Percentiles rank a stretch among this genome's conserved stretches.
Evolutionary conservation across 345 rosid species (phyloP).

Genomic region (Punica granatum): DNA sequence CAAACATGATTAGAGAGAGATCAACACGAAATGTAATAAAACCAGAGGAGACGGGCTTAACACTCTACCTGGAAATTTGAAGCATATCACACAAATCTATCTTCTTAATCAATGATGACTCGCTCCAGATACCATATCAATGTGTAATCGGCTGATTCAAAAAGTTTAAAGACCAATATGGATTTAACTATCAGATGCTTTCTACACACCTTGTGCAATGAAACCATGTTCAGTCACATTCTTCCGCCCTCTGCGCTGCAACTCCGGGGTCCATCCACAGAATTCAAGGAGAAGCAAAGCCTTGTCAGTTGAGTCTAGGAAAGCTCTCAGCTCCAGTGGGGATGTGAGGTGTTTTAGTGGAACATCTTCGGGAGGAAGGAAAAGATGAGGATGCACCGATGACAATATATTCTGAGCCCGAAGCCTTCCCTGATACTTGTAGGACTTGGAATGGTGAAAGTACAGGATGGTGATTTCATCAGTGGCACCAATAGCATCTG

Average conservation of each 20-base stretch:
- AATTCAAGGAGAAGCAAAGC: constrained; percentile 61
- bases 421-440: constrained; percentile 61
- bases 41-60: neutral
- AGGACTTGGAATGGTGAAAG: constrained; percentile 55
- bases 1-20: neutral
- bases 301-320: constrained; percentile 72
- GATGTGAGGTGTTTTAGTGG: constrained; percentile 41
- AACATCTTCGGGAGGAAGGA: constrained; percentile 38
- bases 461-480: constrained; percentile 45
- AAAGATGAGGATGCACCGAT: constrained; percentile 44
- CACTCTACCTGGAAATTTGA: neutral
- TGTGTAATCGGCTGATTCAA: neutral
- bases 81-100: neutral
- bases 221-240: constrained; percentile 38
- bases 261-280: constrained; percentile 71
- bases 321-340: constrained; percentile 40
- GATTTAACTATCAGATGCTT: neutral
- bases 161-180: neutral
- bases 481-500: constrained; percentile 55
- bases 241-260: constrained; percentile 29
- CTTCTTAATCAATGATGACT: neutral
- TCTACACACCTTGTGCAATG: constrained; percentile 29
- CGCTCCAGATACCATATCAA: neutral
- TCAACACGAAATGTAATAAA: neutral
- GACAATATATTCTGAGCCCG: constrained; percentile 48